Base-by-base conservation (phyloP, 768 basidiomycete species). In the Tricholomella constricta region DNA sequence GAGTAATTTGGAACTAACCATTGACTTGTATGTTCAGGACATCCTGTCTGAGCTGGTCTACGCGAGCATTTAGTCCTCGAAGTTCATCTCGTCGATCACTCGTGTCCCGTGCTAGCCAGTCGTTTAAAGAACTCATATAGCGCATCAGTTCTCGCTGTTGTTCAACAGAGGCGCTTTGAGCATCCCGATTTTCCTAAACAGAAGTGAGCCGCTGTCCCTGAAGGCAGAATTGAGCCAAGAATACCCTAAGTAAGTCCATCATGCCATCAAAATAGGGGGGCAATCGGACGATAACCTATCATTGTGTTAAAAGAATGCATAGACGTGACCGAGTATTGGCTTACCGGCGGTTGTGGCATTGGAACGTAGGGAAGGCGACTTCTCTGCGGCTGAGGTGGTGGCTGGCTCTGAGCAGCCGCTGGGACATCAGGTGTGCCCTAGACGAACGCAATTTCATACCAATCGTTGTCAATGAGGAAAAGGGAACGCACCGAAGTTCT, bases 71-170 rank as follows among this genome's bases (percentile, higher is more conserved):
- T 7, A 94, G 81, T 8, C 80, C 82, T 15, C 78, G 78, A 34
- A 93, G 69, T 63, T 92, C 91, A 3, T 80, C 75, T 56, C 90
- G 90, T 20, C 91, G 84, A 67, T 91, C 89, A 41, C 79, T 77
- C 0, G 91, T 89, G 65, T 94, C 91, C 29, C 84, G 79, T 51
- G 79, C 84, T 14, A 94, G 72, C 91, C 91, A 94, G 29, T 82
- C 79, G 57, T 93, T 94, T 27, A 93, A 71, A 2, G 77, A 80
- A 43, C 80, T 64, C 81, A 94, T 85, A 59, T 94, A 92, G 47
- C 86, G 74, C 81, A 89, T 89, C 45, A 91, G 71, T 64, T 89
- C 88, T 34, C 88, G 79, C 58, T 89, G 89, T 62, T 92, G 89
- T 42, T 88, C 85, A 12, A 91, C 79, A 23, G 87, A 86, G 0